A percentile compares a stretch with the other conserved stretches of the same genome.
Evolutionary conservation across 257 asterid species (phyloP).

Genomic region (Forsythia suspensa): DNA sequence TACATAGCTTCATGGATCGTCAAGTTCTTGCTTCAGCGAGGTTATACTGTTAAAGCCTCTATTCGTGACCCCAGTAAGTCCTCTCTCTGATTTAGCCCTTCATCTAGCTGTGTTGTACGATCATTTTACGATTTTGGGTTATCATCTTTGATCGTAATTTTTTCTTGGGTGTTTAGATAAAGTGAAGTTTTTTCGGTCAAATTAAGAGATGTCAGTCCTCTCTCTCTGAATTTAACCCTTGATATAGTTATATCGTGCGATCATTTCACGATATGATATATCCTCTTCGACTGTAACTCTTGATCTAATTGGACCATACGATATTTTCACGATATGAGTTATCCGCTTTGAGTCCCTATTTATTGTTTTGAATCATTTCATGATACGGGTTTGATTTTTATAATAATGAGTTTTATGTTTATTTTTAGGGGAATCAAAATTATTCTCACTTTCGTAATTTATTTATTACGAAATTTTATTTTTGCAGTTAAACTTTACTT

Average conservation of each 20-base stretch:
- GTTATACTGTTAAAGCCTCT: constrained; percentile 61
- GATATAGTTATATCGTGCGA: background rate
- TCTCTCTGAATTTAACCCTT: background rate
- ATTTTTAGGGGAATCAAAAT: background rate
- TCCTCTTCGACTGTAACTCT: background rate
- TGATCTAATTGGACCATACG: background rate
- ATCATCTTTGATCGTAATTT: background rate
- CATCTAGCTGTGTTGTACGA: background rate
- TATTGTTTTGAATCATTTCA: background rate
- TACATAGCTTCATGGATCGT: constrained; percentile 72
- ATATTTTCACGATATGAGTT: background rate
- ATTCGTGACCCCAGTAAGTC: constrained; percentile 44
- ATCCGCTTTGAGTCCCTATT: background rate
- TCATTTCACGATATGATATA: background rate
- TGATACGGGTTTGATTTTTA: background rate
- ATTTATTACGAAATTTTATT: background rate
- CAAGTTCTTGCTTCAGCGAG: constrained; percentile 57
- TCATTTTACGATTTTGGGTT: background rate
- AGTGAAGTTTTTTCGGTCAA: background rate
- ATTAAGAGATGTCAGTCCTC: constrained; percentile 9
- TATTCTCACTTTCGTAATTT: background rate
- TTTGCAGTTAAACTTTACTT: background rate
- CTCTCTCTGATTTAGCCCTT: background rate
- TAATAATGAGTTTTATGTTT: background rate
- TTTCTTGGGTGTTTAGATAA: background rate